Evolutionary conservation across 306 rosid species (phyloP).

Genomic region (Ochetophila trinervis): DNA sequence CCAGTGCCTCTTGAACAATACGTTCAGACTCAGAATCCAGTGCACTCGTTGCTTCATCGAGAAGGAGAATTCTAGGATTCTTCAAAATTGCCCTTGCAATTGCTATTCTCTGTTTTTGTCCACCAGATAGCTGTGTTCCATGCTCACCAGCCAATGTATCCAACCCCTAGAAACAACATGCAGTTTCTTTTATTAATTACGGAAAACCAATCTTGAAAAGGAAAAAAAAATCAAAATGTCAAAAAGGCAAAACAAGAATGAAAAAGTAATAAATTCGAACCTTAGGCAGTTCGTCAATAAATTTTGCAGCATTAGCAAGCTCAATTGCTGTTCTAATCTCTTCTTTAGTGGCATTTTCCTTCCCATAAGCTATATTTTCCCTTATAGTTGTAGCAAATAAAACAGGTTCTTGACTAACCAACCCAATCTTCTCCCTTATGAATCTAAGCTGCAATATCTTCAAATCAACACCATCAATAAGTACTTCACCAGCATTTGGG

Average conservation of each 20-base stretch:
- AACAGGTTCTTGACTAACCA: constrained; percentile 49
- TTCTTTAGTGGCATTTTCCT: constrained; percentile 37
- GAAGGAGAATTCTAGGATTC: constrained; percentile 64
- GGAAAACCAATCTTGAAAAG: too few species aligned
- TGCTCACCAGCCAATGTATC: constrained; percentile 72
- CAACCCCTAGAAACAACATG: constrained; percentile 34
- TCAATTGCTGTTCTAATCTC: constrained; percentile 37
- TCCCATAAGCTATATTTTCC: constrained; percentile 47
- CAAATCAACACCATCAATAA: constrained; percentile 41
- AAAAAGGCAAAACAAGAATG: background rate
- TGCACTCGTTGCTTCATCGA: constrained; percentile 71
- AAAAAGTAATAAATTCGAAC: constrained; percentile 15
- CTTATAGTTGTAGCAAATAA: constrained; percentile 39
- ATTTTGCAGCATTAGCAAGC: constrained; percentile 42
- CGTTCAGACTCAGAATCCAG: constrained; percentile 74
- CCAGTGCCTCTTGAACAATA: constrained; percentile 63
- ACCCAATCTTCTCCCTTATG: constrained; percentile 38
- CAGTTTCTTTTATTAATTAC: background rate
- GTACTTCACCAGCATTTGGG: constrained; percentile 43
- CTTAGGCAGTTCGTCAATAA: constrained; percentile 40
- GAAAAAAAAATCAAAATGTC: too few species aligned
- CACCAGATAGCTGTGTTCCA: constrained; percentile 71
- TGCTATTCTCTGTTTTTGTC: constrained; percentile 63
- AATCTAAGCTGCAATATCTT: constrained; percentile 44
- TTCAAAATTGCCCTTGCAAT: constrained; percentile 75